phyloP scores from a whole-genome alignment of 108 stramenopile species.

The Cyclotella atomus region DNA sequence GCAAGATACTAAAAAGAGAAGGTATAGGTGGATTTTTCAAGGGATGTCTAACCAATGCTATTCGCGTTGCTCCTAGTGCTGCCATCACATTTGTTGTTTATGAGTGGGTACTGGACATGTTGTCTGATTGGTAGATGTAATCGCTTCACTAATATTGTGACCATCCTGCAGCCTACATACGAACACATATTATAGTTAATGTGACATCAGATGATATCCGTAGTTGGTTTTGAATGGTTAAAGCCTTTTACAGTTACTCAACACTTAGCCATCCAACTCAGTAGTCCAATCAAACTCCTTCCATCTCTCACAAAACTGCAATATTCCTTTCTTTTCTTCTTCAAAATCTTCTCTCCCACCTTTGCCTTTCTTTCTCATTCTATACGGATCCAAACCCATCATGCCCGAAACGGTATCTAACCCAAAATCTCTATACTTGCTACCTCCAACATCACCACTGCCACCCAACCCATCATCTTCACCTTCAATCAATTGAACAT shows the following conservation, averaged over 20 bases:
- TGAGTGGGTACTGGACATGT: conserved; percentile 76
- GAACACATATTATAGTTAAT: no score
- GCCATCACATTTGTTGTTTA: conserved; percentile 98
- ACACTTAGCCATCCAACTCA: conserved; percentile 47
- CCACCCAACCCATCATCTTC: conserved; percentile 30
- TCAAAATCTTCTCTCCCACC: conserved; percentile 41
- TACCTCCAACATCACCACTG: conserved; percentile 17
- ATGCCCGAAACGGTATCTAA: conserved; percentile 80
- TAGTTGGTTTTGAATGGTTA: no score
- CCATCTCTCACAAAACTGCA: conserved; percentile 66
- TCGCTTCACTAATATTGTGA: no score
- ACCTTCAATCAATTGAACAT: conserved; percentile 73
- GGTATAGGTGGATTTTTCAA: conserved; percentile 94
- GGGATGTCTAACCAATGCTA: conserved; percentile 92
- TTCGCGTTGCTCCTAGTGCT: conserved; percentile 95
- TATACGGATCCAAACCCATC: conserved; percentile 75
- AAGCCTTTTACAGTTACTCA: no score
- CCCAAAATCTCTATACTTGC: conserved; percentile 74
- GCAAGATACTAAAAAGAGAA: conserved; percentile 72
- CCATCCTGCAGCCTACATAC: no score
- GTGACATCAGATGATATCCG: no score
- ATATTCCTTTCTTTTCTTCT: conserved; percentile 21
- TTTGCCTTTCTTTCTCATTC: conserved; percentile 68
- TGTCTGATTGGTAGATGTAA: conserved; percentile 1
- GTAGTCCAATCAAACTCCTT: conserved; percentile 61